Conservation (phyloP, 2,329 filamentous ascomycete species). For the Seiridium unicorne region DNA sequence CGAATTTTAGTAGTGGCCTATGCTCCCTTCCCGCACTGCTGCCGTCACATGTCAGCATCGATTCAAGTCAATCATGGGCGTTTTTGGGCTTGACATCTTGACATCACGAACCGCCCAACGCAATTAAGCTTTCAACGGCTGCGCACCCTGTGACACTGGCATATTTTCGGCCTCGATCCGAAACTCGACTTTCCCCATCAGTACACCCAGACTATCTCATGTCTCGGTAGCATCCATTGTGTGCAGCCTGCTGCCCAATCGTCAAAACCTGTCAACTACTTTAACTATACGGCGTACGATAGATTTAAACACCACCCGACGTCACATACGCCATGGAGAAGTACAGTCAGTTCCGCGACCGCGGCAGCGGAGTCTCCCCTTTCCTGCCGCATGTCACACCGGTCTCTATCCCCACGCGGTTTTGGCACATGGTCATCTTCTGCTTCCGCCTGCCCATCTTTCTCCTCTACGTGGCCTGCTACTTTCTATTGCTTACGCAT, state of each 20-base stretch:
- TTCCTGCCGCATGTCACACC: slow-evolving; percentile 81
- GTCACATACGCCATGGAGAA: slow-evolving; percentile 70
- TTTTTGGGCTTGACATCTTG: neutral
- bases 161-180: neutral
- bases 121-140: neutral
- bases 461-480: slow-evolving; percentile 62
- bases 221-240: neutral
- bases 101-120: neutral
- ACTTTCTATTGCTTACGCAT: slow-evolving; percentile 81
- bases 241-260: neutral
- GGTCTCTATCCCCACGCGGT: slow-evolving; percentile 58
- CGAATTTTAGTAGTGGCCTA: neutral
- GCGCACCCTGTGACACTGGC: neutral
- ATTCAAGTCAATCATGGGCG: neutral
- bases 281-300: too few relatives aligned
- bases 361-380: slow-evolving; percentile 91
- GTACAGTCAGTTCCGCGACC: slow-evolving; percentile 88
- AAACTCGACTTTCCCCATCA: neutral
- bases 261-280: neutral
- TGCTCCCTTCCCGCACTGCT: neutral
- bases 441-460: slow-evolving; percentile 78
- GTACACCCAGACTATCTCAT: neutral
- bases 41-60: neutral
- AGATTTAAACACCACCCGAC: too few relatives aligned
- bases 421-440: slow-evolving; percentile 73